Evolutionary conservation across 345 rosid species (phyloP).

Genomic region (Dovyalis caffra): DNA sequence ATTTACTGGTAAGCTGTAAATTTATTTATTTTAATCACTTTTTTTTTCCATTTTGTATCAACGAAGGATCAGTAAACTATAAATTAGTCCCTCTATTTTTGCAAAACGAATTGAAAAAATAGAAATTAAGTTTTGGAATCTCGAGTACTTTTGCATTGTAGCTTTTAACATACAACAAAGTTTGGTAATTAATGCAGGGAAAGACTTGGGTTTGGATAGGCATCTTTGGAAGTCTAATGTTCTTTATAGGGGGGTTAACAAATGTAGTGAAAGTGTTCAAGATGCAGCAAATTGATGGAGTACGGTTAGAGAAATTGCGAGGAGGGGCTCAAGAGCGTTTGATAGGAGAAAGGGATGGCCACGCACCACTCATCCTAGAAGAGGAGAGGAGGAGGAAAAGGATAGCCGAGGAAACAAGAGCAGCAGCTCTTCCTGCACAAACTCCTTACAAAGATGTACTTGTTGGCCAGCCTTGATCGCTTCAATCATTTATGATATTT

Average conservation of each 20-base stretch:
- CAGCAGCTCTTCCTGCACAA: constrained; percentile 1
- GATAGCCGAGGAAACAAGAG: constrained; percentile 25
- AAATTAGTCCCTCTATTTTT: too few relatives aligned
- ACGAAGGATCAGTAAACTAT: too few relatives aligned
- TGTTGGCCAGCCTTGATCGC: constrained; percentile 33
- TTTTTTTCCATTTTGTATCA: too few relatives aligned
- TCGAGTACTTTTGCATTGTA: background rate
- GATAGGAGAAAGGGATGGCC: constrained; percentile 53
- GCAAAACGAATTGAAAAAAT: too few relatives aligned
- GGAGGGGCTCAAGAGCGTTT: constrained; percentile 72
- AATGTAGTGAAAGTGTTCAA: constrained; percentile 74
- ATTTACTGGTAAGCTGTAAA: constrained; percentile 48
- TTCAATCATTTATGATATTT: background rate
- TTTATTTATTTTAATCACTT: background rate
- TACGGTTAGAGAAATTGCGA: constrained; percentile 66
- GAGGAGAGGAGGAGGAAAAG: constrained; percentile 39
- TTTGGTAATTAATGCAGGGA: constrained; percentile 34
- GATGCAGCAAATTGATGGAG: constrained; percentile 50
- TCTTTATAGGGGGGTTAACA: constrained; percentile 52
- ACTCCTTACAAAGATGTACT: constrained; percentile 61
- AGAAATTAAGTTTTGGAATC: too few relatives aligned
- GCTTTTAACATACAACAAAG: background rate
- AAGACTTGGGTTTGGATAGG: constrained; percentile 57
- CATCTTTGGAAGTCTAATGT: constrained; percentile 47
- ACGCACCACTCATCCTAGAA: constrained; percentile 51